Percentiles rank a stretch among this genome's conserved stretches.
Conservation (phyloP, 192 early-diverging fungal species). For the Powellomyces hirtus region DNA sequence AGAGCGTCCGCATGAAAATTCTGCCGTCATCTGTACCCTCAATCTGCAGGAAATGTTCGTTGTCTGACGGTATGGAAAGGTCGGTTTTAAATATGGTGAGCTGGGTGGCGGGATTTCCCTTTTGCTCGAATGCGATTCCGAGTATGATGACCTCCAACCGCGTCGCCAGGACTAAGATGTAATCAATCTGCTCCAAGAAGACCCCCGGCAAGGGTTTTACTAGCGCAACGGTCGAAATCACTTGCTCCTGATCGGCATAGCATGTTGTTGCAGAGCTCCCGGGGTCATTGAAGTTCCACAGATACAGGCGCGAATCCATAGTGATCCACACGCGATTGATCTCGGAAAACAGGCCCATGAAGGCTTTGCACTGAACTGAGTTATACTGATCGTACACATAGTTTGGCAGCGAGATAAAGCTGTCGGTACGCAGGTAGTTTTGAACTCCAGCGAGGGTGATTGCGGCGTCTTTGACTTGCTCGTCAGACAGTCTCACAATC, state of each 20-base stretch:
- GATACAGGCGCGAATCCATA: conserved; percentile 81
- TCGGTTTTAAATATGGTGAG: conserved; percentile 78
- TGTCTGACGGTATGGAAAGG: conserved; percentile 76
- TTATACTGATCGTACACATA: conserved; percentile 78
- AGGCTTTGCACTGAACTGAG: conserved; percentile 69
- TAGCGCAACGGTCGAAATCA: conserved; percentile 81
- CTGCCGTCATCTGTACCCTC: conserved; percentile 75
- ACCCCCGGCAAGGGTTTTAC: conserved; percentile 74
- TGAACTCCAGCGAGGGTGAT: not conserved
- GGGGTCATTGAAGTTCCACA: conserved; percentile 85
- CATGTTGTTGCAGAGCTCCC: conserved; percentile 52
- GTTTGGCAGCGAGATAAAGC: conserved; percentile 65
- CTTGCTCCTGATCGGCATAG: conserved; percentile 85
- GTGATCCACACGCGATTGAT: conserved; percentile 90
- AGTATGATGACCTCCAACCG: conserved; percentile 79
- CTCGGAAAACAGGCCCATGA: conserved; percentile 89
- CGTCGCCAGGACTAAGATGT: conserved; percentile 84
- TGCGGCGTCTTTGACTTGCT: not conserved
- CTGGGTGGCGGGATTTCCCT: conserved; percentile 38
- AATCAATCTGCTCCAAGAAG: conserved; percentile 78
- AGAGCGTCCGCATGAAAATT: conserved; percentile 86
- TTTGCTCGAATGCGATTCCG: conserved; percentile 61
- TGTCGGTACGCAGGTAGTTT: conserved; percentile 13
- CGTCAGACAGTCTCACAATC: not conserved
- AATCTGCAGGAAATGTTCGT: conserved; percentile 77